phyloP scores from a whole-genome alignment of 768 basidiomycete species.

The Leccinum broughii region DNA sequence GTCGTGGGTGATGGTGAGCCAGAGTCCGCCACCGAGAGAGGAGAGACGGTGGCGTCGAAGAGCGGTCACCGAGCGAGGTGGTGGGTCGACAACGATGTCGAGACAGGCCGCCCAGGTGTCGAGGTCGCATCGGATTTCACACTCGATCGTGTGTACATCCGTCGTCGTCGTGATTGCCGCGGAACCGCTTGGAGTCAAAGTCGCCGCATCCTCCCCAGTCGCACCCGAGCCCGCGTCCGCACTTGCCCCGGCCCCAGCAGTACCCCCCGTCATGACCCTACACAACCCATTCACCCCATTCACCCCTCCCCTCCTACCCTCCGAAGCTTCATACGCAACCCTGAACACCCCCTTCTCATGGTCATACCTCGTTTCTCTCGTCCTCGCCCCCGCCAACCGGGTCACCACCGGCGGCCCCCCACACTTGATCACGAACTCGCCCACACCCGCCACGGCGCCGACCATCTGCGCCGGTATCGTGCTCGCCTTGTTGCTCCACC shows the following conservation, averaged over 20 bases:
- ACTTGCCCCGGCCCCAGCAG: not conserved
- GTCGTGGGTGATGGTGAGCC: conserved; percentile 91
- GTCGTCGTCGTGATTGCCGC: conserved; percentile 12
- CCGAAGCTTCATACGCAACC: conserved; percentile 78
- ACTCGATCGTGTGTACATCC: conserved; percentile 64
- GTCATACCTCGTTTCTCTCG: conserved; percentile 77
- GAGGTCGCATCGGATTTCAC: conserved; percentile 88
- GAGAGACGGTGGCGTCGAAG: conserved; percentile 87
- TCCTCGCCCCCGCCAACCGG: conserved; percentile 75
- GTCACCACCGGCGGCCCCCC: conserved; percentile 95
- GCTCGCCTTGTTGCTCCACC: conserved; percentile 88
- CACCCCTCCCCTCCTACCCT: conserved; percentile 43
- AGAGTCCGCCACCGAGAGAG: conserved; percentile 85
- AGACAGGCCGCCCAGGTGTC: conserved; percentile 85
- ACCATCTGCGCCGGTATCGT: conserved; percentile 96
- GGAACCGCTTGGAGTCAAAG: not conserved
- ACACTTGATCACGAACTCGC: conserved; percentile 93
- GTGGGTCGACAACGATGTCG: conserved; percentile 91
- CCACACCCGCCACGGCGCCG: conserved; percentile 82
- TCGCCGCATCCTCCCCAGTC: conserved; percentile 23
- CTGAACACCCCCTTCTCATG: conserved; percentile 81
- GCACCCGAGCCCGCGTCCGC: conserved; percentile 3
- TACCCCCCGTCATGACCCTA: not conserved
- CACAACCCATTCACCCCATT: conserved; percentile 24
- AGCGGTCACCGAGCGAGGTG: conserved; percentile 79